These are phyloP conservation scores for Solanum peruvianum DNA, from an alignment of 257 asterid species.

Conservation along the genomic window DNA sequence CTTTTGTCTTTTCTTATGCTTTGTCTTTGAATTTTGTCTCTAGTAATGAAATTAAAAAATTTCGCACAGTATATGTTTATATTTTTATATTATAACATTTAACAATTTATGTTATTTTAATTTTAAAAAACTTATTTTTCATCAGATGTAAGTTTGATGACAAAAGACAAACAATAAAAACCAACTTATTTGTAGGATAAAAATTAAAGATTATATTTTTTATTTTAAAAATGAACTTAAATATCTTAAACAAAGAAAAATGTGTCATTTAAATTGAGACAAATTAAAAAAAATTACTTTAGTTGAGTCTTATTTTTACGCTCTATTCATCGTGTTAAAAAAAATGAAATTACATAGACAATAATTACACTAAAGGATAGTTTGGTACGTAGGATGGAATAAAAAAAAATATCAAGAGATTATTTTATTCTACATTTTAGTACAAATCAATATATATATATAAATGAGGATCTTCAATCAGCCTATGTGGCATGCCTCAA, in stretches of 20 bases:
- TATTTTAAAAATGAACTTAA: no score
- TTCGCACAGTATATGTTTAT: no score
- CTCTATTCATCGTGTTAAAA: not conserved
- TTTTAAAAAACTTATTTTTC: not conserved
- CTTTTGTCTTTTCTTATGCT: not conserved
- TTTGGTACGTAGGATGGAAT: not conserved
- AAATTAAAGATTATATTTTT: no score
- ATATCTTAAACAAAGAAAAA: not conserved
- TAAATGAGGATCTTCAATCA: no score
- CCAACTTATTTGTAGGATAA: not conserved
- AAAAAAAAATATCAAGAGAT: not conserved
- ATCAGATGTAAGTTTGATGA: no score
- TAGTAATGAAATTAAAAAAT: no score
- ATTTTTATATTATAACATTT: no score
- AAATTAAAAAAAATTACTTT: not conserved
- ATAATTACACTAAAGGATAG: not conserved
- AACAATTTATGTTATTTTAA: rapidly evolving
- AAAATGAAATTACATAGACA: not conserved
- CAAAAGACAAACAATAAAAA: not conserved
- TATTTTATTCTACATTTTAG: not conserved
- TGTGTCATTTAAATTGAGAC: not conserved
- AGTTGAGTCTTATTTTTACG: not conserved
- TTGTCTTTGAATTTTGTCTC: no score
- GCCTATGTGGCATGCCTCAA: no score
- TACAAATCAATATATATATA: no score